Percentiles rank a stretch among this genome's conserved stretches.
These are phyloP conservation scores for Acacia acuminata DNA, from an alignment of 306 rosid species.

Conservation along the genomic window DNA sequence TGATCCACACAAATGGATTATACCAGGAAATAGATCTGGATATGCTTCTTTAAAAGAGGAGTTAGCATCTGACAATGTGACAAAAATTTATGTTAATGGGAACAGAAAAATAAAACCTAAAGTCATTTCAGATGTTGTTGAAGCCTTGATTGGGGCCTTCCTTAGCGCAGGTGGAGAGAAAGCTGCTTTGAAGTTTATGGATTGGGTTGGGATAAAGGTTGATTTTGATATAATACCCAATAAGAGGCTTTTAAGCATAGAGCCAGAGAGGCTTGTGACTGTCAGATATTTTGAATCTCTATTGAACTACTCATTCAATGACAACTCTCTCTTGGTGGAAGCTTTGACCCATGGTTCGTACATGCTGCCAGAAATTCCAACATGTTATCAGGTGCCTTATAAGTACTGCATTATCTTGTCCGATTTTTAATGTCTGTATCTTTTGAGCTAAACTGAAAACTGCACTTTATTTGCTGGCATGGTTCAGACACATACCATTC, in stretches of 20 bases:
- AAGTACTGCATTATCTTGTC: not conserved
- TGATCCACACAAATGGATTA: conserved; percentile 64
- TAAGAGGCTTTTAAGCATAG: conserved; percentile 42
- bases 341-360: conserved; percentile 95
- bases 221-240: conserved; percentile 43
- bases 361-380: conserved; percentile 82
- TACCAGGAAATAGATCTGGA: conserved; percentile 58
- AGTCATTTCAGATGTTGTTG: conserved; percentile 80
- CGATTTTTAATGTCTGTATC: not conserved
- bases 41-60: conserved; percentile 39
- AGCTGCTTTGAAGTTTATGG: conserved; percentile 65
- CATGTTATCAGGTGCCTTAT: conserved; percentile 77
- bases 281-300: conserved; percentile 49
- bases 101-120: conserved; percentile 53
- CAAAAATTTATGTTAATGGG: conserved; percentile 41
- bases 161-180: conserved; percentile 76
- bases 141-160: conserved; percentile 90
- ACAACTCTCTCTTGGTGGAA: conserved; percentile 66
- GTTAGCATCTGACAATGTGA: conserved; percentile 7
- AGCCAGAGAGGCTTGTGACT: conserved; percentile 54
- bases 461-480: not conserved
- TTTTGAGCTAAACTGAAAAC: not conserved
- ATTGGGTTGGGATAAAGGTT: conserved; percentile 73
- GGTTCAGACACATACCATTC: not conserved
- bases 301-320: conserved; percentile 61